phyloP scores from a whole-genome alignment of 345 rosid genomes.

The Camelina laxa region DNA sequence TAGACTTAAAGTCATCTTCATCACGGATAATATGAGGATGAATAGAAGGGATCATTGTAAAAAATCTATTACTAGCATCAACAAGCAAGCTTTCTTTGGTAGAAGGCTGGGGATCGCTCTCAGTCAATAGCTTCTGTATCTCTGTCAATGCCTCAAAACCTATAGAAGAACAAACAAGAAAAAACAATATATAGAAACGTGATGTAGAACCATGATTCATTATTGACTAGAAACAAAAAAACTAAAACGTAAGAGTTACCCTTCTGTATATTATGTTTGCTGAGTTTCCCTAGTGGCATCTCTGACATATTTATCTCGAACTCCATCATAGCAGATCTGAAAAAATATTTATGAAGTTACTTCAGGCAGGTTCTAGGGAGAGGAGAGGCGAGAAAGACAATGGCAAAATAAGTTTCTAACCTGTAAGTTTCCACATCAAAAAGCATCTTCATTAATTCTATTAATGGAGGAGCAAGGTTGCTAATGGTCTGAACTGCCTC shows the following conservation, averaged over 20 bases:
- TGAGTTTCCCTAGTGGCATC: constrained; percentile 98
- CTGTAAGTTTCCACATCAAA: constrained; percentile 93
- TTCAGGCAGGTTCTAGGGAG: constrained; percentile 22
- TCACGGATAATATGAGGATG: constrained; percentile 88
- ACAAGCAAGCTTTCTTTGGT: constrained; percentile 75
- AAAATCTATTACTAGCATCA: constrained; percentile 96
- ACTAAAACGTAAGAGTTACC: constrained; percentile 52
- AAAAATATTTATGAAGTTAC: constrained; percentile 35
- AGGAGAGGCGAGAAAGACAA: constrained; percentile 11
- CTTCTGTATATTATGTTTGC: constrained; percentile 84
- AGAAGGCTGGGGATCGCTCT: constrained; percentile 51
- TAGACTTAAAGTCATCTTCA: constrained; percentile 85
- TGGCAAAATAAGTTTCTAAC: constrained; percentile 42
- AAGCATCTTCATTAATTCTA: constrained; percentile 86
- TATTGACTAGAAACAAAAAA: background rate
- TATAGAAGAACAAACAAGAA: constrained; percentile 39
- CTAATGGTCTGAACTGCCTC: constrained; percentile 52
- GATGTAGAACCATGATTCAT: constrained; percentile 15
- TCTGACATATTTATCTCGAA: constrained; percentile 95
- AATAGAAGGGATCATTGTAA: constrained; percentile 88
- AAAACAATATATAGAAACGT: constrained; percentile 12
- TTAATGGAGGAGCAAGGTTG: constrained; percentile 68
- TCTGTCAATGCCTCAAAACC: constrained; percentile 95
- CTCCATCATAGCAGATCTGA: constrained; percentile 98
- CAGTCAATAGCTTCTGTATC: constrained; percentile 75